Base-by-base conservation (phyloP, 2,329 filamentous ascomycete species). In the Beauveria scarabaeidicola region DNA sequence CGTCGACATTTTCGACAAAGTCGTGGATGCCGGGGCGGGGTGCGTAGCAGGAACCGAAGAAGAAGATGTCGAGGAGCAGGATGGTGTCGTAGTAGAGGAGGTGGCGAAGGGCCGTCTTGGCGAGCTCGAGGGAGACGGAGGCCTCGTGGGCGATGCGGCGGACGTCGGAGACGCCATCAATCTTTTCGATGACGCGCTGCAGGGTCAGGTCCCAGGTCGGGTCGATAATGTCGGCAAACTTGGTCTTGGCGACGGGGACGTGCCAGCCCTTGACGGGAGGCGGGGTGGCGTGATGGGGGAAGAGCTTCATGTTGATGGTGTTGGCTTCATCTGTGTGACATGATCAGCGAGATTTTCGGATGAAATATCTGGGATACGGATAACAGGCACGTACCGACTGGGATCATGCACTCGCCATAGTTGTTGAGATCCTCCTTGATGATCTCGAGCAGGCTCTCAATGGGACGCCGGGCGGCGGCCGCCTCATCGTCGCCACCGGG, bases 371-470 rank as follows among this genome's bases (percentile, higher is more conserved):
- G 44, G 27, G 5, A 25, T 13, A 36, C 38, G 23, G 21, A 29
- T 15, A 11, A 52, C 21, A 58, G 11, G 32, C 55, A 77, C 83
- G 64, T 76, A 92, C 90, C 90, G 64, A 97, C 93, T 0, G 92
- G 92, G 68, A 97, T 96, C 92, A 96, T 96, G 79, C 92, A 96
- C 76, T 99, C 94, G 69, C 90, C 92, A 69, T 97, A 99, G 67
- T 95, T 95, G 70, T 97, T 97, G 66, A 99, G 71, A 70, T 99
- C 92, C 74, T 97, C 85, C 69, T 86, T 86, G 61, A 89, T 81
- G 62, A 88, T 88, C 73, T 88, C 91, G 66, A 97, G 80, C 65
- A 99, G 75, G 65, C 89, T 90, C 76, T 93, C 89, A 68, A 96
- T 95, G 3, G 83, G 77, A 72, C 90, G 75, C 77, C 87, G 68